These are phyloP conservation scores for Brassica balearica DNA, from an alignment of 441 rosid genomes.

Conservation along the genomic window DNA sequence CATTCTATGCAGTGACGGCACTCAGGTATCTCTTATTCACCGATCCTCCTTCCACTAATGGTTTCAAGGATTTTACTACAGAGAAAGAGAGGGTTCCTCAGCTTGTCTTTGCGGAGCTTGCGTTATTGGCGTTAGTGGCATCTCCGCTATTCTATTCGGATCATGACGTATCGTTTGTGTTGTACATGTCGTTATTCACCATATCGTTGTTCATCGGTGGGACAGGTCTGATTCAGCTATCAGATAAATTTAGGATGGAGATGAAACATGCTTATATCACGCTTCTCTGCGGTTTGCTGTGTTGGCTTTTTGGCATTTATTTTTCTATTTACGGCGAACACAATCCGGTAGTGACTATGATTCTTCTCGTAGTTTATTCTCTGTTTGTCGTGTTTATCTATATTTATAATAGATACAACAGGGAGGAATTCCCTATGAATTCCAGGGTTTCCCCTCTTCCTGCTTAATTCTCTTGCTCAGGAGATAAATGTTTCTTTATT, in stretches of 20 bases:
- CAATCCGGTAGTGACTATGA: neutral
- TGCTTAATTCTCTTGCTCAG: neutral
- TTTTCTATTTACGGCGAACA: neutral
- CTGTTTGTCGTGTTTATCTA: neutral
- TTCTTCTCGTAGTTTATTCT: neutral
- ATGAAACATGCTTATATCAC: neutral
- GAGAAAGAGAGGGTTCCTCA: neutral
- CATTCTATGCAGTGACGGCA: neutral
- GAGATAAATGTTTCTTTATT: slow-evolving; percentile 19
- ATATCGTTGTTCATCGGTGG: slow-evolving; percentile 1
- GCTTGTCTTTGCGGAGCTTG: neutral
- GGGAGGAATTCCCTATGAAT: neutral
- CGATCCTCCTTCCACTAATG: neutral
- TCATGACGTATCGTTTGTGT: neutral
- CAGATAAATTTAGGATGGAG: neutral
- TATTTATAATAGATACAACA: neutral
- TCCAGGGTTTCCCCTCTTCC: slow-evolving; percentile 2
- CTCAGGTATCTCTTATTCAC: neutral
- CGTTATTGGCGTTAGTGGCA: neutral
- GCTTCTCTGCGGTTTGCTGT: neutral
- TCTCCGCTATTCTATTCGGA: neutral
- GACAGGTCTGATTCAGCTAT: neutral
- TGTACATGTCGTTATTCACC: neutral
- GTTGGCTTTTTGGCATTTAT: neutral
- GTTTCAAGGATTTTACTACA: neutral